Evolutionary conservation across 371 early-diverging fungal species (phyloP), one percentile per base, ranked within the genome.

Genomic region (Apophysomyces sp.): DNA sequence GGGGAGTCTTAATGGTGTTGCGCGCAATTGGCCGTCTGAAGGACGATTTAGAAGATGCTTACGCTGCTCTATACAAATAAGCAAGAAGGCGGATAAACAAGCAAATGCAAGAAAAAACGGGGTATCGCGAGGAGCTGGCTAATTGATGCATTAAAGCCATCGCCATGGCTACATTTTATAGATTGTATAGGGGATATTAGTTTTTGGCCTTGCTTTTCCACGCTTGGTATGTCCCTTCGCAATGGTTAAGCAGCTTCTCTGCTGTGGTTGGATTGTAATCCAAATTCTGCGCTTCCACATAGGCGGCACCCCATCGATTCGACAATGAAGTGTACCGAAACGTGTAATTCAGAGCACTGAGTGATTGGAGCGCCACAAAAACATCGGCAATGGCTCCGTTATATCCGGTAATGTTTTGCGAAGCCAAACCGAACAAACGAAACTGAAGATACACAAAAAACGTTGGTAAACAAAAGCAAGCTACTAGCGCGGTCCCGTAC

Each of bases 371-470:
- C 2, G 89, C 88, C 15, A 75, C 79, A 66, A 74, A 77, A 18
- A 77, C 76, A 57, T 81, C 77, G 0, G 88, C 72, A 7, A 75
- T 59, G 7, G 86, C 77, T 0, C 85, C 92, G 36, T 79, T 80
- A 21, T 79, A 78, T 0, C 82, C 61, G 0, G 84, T 77, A 15
- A 90, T 83, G 13, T 84, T 91, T 53, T 90, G 86, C 28, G 85
- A 77, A 0, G 62, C 54, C 2, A 88, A 72, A 15, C 89, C 89
- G 52, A 63, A 39, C 26, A 76, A 13, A 44, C 82, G 77, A 53
- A 71, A 67, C 80, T 79, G 56, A 29, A 27, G 40, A 27, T 16
- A n/a, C 26, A 74, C 65, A 27, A 62, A 30, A 30, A 34, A 4
- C 9, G 24, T 36, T 30, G 36, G 37, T 39, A 24, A 39, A 29